Conservation (phyloP, 2,329 filamentous ascomycete genomes). For the Neonectria sp. region DNA sequence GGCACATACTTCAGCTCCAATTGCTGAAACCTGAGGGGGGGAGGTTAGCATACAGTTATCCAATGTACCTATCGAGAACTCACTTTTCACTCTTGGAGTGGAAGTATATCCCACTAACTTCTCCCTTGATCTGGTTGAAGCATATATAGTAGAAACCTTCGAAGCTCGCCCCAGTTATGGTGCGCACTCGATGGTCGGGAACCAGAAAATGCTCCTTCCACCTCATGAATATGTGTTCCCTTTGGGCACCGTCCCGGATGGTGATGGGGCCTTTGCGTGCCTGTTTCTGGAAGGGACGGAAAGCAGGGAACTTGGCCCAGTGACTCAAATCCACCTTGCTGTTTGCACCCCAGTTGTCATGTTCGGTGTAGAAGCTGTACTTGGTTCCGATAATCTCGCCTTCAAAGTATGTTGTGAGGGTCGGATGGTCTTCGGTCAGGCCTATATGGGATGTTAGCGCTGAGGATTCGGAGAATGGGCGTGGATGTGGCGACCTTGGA, state of each 20-base stretch:
- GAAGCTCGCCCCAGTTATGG: constrained; percentile 94
- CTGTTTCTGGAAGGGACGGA: constrained; percentile 79
- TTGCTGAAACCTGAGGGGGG: constrained; percentile 82
- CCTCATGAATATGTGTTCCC: constrained; percentile 96
- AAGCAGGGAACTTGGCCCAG: constrained; percentile 92
- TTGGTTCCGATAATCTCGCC: constrained; percentile 97
- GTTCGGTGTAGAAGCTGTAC: constrained; percentile 92
- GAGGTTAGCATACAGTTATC: constrained; percentile 15
- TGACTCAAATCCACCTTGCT: constrained; percentile 94
- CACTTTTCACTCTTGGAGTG: constrained; percentile 98
- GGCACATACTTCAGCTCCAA: constrained; percentile 91
- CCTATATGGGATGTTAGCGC: constrained; percentile 66
- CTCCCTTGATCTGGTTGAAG: constrained; percentile 92
- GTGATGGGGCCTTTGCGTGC: constrained; percentile 68
- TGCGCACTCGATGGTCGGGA: constrained; percentile 91
- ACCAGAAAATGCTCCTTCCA: constrained; percentile 99
- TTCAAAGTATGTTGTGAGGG: constrained; percentile 98
- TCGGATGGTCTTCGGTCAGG: constrained; percentile 94
- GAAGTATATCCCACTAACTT: constrained; percentile 95
- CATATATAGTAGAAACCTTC: constrained; percentile 99
- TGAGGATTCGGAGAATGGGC: constrained; percentile 4
- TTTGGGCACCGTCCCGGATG: constrained; percentile 81
- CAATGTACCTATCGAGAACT: constrained; percentile 54
- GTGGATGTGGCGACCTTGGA: constrained; percentile 79
- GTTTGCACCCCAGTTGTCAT: constrained; percentile 91